Percentiles rank a stretch among this genome's conserved stretches.
Conservation (phyloP, 257 asterid genomes). For the Cynanchum wilfordii region DNA sequence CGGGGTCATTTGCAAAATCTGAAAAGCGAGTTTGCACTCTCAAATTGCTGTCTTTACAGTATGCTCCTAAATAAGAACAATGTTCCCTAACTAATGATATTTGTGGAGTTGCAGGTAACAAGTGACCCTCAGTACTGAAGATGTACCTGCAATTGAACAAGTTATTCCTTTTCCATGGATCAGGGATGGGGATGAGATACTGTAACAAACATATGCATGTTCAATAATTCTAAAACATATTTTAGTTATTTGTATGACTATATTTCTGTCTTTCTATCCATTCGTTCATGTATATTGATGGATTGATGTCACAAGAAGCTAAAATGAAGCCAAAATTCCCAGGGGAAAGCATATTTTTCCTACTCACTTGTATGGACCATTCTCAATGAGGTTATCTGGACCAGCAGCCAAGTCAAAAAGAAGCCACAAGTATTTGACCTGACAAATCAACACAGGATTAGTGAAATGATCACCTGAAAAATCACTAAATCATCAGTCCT, state of each 20-base stretch:
- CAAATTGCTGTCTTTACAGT: constrained; percentile 55
- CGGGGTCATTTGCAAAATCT: constrained; percentile 27
- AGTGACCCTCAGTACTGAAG: constrained; percentile 97
- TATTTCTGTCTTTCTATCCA: neutral
- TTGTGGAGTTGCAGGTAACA: constrained; percentile 88
- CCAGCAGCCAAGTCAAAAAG: constrained; percentile 98
- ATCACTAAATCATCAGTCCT: neutral
- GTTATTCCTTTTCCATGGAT: neutral
- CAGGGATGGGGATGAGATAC: neutral
- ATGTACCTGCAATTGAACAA: constrained; percentile 56
- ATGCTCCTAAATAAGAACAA: constrained; percentile 84
- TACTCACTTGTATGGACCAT: constrained; percentile 88
- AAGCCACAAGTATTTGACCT: constrained; percentile 97
- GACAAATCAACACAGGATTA: constrained; percentile 11
- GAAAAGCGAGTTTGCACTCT: constrained; percentile 37
- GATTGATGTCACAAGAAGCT: neutral
- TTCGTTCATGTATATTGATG: neutral
- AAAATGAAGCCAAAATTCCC: neutral
- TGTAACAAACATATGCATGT: neutral
- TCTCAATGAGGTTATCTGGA: constrained; percentile 93
- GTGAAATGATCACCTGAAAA: neutral
- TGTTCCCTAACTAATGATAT: constrained; percentile 69
- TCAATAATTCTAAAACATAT: neutral
- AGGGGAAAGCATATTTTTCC: neutral
- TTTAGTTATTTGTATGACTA: neutral